Conservation (phyloP, 129 eudicot genomes). For the Flaveria robusta region DNA sequence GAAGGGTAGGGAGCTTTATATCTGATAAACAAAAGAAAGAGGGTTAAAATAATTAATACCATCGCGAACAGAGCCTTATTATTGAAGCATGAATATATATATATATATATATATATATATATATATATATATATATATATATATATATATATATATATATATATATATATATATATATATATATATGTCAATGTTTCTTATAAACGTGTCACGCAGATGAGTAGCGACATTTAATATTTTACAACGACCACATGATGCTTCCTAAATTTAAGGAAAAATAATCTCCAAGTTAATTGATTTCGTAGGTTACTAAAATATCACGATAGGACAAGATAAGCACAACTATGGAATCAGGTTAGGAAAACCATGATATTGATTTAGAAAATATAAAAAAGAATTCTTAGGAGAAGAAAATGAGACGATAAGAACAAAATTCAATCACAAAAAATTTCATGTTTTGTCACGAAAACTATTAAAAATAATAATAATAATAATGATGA, state of each 20-base stretch:
- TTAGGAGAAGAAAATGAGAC: neutral
- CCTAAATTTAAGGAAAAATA: slow-evolving; percentile 36
- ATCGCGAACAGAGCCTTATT: too few species aligned
- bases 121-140: too few species aligned
- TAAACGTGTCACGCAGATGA: neutral
- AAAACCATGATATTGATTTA: neutral
- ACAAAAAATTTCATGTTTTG: too few species aligned
- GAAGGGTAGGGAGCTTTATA: slow-evolving; percentile 33
- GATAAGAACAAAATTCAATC: neutral
- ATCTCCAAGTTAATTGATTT: slow-evolving; percentile 23
- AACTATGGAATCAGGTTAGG: slow-evolving; percentile 27
- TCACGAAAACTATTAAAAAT: too few species aligned
- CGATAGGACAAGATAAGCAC: slow-evolving; percentile 33
- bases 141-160: too few species aligned
- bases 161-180: too few species aligned
- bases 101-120: too few species aligned
- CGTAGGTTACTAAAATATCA: slow-evolving; percentile 26
- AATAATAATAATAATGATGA: too few species aligned
- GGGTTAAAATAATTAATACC: neutral
- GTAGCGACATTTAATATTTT: neutral
- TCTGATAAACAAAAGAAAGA: too few species aligned
- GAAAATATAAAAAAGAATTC: too few species aligned
- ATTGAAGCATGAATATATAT: too few species aligned
- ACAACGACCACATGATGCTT: slow-evolving; percentile 39
- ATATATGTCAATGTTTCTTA: too few species aligned